Evolutionary conservation across 352 stramenopile genomes (phyloP), one percentile per base, ranked within the genome.

Genomic region (Phytophthora podocarpi): DNA sequence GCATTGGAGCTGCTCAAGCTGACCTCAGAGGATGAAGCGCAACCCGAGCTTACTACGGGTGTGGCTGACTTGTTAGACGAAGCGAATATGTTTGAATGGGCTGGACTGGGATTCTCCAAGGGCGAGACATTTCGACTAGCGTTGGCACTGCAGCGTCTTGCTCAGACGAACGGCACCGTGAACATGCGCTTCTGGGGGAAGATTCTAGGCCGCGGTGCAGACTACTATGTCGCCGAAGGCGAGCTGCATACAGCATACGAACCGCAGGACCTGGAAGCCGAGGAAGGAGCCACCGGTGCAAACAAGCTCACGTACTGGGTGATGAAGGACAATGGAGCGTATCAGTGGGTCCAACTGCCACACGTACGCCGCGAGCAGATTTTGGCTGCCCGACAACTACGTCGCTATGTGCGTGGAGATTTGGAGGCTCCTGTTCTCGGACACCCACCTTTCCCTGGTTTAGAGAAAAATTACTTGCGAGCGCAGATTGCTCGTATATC

Each of bases 231-330:
- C 23, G 84, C 88, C 0, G 89, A 97, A 59, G 89, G 89, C 3
- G 80, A 93, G 48, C 31, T 90, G 4, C 36, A 70, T 6, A 63
- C 61, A 4, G 48, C 63, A 8, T 72, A 77, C 46, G 70, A 89
- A 31, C 78, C 78, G 0, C 86, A 96, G 27, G 90, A 96, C 35
- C 54, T 58, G 10, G 76, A 90, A 15, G 85, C 87, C 0, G 76
- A 90, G 32, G 80, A 94, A 70, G 85, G 84, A 1, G 62, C 59
- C 10, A 59, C 65, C 12, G 91, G 91, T 4, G 77, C 63, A 26
- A 97, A 97, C 71, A 94, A 93, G 54, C 90, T 89, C 57, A 96
- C 88, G 11, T 97, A 97, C 66, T 98, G 87, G 87, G 88, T 85
- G 3, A 87, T 93, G 81, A 86, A 87, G 53, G 85, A 91, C 64